A percentile compares a stretch with the other conserved stretches of the same genome.
Conservation (phyloP, 495 filamentous ascomycete genomes). For the Talaromyces ruber region DNA sequence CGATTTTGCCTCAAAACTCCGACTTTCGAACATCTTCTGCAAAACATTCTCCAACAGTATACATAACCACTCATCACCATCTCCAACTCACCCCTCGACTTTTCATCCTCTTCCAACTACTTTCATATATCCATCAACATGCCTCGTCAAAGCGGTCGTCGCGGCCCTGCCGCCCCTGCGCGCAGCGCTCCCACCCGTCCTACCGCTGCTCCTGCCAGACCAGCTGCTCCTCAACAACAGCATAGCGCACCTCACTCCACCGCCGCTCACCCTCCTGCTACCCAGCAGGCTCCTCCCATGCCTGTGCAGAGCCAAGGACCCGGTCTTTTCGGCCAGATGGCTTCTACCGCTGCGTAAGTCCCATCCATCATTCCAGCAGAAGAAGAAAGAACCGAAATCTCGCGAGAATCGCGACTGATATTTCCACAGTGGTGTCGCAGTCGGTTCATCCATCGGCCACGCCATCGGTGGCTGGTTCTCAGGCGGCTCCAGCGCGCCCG, state of each 20-base stretch:
- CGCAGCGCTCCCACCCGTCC: constrained; percentile 59
- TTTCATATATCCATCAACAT: constrained; percentile 37
- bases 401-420: constrained; percentile 3
- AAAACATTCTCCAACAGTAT: neutral
- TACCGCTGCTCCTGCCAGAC: constrained; percentile 51
- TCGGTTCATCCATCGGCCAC: constrained; percentile 91
- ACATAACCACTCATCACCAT: neutral
- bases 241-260: constrained; percentile 50
- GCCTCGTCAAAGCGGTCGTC: constrained; percentile 70
- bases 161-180: constrained; percentile 48
- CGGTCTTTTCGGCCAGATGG: constrained; percentile 79
- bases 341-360: constrained; percentile 74
- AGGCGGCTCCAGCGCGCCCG: constrained; percentile 48
- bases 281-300: constrained; percentile 35
- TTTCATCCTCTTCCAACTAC: neutral
- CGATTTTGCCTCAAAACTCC: constrained; percentile 4
- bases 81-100: neutral
- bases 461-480: constrained; percentile 82
- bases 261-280: constrained; percentile 47
- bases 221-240: constrained; percentile 42
- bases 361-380: neutral
- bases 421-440: constrained; percentile 72
- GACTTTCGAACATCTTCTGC: neutral
- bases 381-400: too few relatives aligned
- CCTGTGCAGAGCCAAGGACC: constrained; percentile 49